A percentile compares a stretch with the other conserved stretches of the same genome.
Evolutionary conservation across 495 filamentous ascomycete species (phyloP).

Genomic region (Tetracladium setigerum): DNA sequence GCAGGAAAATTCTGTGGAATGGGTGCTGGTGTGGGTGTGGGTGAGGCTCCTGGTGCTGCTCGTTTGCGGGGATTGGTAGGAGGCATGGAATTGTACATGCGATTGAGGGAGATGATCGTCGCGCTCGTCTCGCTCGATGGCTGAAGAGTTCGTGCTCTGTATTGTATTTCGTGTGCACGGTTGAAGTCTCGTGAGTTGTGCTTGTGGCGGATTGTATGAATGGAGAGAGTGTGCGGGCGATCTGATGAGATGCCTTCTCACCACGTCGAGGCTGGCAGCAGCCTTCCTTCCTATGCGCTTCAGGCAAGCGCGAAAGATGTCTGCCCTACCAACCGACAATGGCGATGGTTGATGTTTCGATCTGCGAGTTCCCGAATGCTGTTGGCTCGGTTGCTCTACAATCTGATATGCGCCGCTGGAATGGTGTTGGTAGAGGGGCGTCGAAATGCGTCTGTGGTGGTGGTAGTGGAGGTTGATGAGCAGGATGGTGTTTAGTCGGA

Average conservation of each 20-base stretch:
- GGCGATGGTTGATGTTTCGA: neutral
- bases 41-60: conserved; percentile 62
- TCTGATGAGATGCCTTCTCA: too few relatives aligned
- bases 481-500: neutral
- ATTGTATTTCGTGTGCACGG: too few relatives aligned
- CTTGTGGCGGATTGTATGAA: too few relatives aligned
- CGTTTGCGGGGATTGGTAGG: conserved; percentile 59
- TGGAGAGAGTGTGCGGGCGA: too few relatives aligned
- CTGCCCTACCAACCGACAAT: neutral
- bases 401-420: conserved; percentile 12
- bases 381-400: conserved; percentile 8
- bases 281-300: conserved; percentile 19
- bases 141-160: neutral
- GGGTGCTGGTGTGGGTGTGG: conserved; percentile 21
- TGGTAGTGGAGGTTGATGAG: too few relatives aligned
- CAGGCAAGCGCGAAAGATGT: neutral
- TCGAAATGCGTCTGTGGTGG: neutral
- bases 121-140: neutral
- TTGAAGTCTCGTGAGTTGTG: too few relatives aligned
- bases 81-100: conserved; percentile 18
- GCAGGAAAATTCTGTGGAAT: conserved; percentile 13
- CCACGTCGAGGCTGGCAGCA: conserved; percentile 20
- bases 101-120: conserved; percentile 1
- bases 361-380: neutral
- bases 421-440: conserved; percentile 2